Conservation (phyloP, 495 filamentous ascomycete species). For the Geoglossum glabrum region DNA sequence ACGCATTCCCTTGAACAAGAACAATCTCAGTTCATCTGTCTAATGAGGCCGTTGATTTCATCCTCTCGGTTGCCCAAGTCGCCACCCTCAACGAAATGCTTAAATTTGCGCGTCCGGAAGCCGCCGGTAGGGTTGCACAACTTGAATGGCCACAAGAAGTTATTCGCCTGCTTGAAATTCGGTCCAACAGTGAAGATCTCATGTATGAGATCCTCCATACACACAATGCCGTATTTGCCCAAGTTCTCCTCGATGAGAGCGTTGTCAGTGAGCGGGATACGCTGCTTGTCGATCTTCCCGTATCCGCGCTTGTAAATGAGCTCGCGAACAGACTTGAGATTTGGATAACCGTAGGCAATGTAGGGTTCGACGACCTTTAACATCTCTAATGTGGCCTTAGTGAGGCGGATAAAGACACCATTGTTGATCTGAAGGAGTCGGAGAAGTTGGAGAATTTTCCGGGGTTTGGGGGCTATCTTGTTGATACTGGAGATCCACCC, state of each 20-base stretch:
- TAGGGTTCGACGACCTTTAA: conserved; percentile 93
- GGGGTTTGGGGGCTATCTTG: conserved; percentile 99
- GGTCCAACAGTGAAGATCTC: conserved; percentile 97
- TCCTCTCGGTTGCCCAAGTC: conserved; percentile 97
- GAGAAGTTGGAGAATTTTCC: conserved; percentile 98
- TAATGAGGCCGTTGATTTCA: conserved; percentile 89
- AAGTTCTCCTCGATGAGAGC: conserved; percentile 87
- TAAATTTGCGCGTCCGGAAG: conserved; percentile 92
- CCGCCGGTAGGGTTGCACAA: conserved; percentile 91
- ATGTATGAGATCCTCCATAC: conserved; percentile 98
- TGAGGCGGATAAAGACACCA: conserved; percentile 90
- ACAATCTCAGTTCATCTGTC: conserved; percentile 81
- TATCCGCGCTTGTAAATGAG: conserved; percentile 99
- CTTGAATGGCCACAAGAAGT: conserved; percentile 99
- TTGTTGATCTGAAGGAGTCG: conserved; percentile 99
- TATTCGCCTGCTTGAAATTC: conserved; percentile 99
- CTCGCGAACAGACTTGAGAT: conserved; percentile 95
- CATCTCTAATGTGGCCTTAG: conserved; percentile 97
- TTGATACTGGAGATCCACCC: conserved; percentile 57
- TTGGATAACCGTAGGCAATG: conserved; percentile 97
- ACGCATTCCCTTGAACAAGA: background rate
- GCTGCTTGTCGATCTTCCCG: conserved; percentile 92
- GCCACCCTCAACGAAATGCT: conserved; percentile 98
- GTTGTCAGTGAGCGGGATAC: conserved; percentile 92
- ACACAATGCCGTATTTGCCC: conserved; percentile 97